Evolutionary conservation across 139 green algal genomes (phyloP), one percentile per base, ranked within the genome.

Genomic region (Chlorella sp.): DNA sequence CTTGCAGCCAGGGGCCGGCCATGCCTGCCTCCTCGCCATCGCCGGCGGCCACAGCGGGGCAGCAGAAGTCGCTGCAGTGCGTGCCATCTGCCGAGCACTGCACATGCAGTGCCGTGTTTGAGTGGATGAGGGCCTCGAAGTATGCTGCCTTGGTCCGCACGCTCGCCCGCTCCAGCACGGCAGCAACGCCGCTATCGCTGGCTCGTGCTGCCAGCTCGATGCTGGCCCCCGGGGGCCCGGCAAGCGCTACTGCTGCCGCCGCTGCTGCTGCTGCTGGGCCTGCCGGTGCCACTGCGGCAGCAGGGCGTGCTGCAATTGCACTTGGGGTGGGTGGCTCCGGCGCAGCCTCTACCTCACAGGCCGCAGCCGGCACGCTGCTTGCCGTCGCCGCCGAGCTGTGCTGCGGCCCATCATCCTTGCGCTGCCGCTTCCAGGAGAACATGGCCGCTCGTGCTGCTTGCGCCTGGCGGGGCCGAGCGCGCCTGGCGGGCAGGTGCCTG

Each of bases 71-170:
- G 72, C 8, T 36, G 72, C 72, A 78, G 44, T 36, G 46, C 72
- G 72, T 0, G 43, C 43, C 72, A 6, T 78, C 72, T 0, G 32
- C 40, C 11, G 70, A 58, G 72, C 72, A 78, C 77, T 83, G 58
- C 17, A 84, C 32, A 34, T 5, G 75, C 30, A 1, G 73, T 82
- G 60, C n/a, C n/a, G 84, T 84, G 68, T 81, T 84, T 68, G 43
- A 77, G 7, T 60, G 62, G 56, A 85, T 86, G 17, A 89, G 68
- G 2, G 85, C 81, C 41, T 89, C 85, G 56, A 89, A 89, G 41
- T 65, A 89, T 11, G 78, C 78, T 24, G 84, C 84, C 56, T 67
- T 88, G 22, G 43, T 20, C 1, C 84, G 64, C n/a, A 88, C 84
- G 2, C 3, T 44, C 13, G 43, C 38, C 0, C 8, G 34, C 76